Base-by-base conservation (phyloP, 2,329 filamentous ascomycete species). In the Trichophyton equinum region DNA sequence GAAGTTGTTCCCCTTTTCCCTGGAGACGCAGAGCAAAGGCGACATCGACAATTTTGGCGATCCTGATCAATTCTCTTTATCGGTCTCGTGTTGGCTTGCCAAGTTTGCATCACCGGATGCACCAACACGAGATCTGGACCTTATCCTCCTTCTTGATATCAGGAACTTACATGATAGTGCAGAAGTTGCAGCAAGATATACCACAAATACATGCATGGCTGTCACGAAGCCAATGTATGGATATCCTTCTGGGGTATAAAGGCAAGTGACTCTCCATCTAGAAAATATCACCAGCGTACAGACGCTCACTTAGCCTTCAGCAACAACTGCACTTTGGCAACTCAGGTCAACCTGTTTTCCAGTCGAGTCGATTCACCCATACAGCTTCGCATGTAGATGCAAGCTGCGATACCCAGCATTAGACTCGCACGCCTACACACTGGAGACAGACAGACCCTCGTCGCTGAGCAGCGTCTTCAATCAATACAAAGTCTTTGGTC, bases 211-310 rank as follows among this genome's bases (percentile, higher is more conserved):
- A 44, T 46, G 20, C 36, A 95, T 95, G 67, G 90, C 89, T 0
- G 76, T 95, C 15, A 95, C 95, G 72, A 79, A 95, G 70, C 87
- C 92, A 70, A 83, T 84, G 49, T 77, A 85, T 33, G 83, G 87
- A 65, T 85, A 90, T 13, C 40, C n/a, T 67, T 87, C 88, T 0
- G 85, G 82, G 46, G 75, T 80, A n/a, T 82, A 85, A 25, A 38
- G 59, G 44, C 33, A 25, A 36, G 44, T 61, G 59, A 33, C 46
- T 6, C 53, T 38, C 33, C 33, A 3, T 38, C 9, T 9, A 13
- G 13, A 22, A 38, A 11, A 13, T 38, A 38, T 38, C 33, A 13
- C 11, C 9, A 38, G 33, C 33, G 33, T 38, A 38, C 33, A 38
- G 33, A 38, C 33, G 33, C 47, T 33, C 53, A 61, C 36, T 56